Evolutionary conservation across 768 basidiomycete genomes (phyloP), one percentile per base, ranked within the genome.

Genomic region (Phlegmacium glaucopus): DNA sequence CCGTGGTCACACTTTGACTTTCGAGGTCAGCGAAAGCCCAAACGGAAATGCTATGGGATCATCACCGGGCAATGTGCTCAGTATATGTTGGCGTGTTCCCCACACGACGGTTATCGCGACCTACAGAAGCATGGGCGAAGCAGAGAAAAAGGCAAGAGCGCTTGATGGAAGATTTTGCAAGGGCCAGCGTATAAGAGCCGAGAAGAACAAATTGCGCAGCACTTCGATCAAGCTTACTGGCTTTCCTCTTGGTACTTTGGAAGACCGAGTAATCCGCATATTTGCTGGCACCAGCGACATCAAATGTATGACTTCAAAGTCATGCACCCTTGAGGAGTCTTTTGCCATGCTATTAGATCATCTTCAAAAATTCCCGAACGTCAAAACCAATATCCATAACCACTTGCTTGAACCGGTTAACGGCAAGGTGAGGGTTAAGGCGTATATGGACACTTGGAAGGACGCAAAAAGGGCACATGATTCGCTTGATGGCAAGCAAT

Each of bases 1-100:
- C 45, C 64, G 72, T 6, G 64, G 74, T 1, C 66, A 75, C 26
- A 54, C 38, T 0, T 59, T 83, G 7, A 55, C 53, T 7, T 72
- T 82, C 34, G 73, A 75, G 52, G 62, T 76, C 26, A 63, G 65
- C 35, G 59, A 72, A 30, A 72, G 68, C 41, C 64, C 66, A 29
- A 64, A 62, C 44, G 49, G 65, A 9, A 69, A 69, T 32, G 67
- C 70, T 6, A 79, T 80, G 79, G 72, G 56, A 16, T 64, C 60
- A 6, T 53, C 63, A 2, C 51, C 51, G 4, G 62, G 63, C 3
- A 65, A 67, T 25, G 64, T 70, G 29, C 56, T 84, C 43, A 72
- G 69, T 1, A 69, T 83, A 36, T 72, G 70, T 9, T 86, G 82
- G 79, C 67, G 61, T 6, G 61, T 64, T 1, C 80, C 81, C 1